Percentiles rank a stretch among this genome's conserved stretches.
Evolutionary conservation across 148 eudicot genomes (phyloP).

Genomic region (Euryodendron excelsum): DNA sequence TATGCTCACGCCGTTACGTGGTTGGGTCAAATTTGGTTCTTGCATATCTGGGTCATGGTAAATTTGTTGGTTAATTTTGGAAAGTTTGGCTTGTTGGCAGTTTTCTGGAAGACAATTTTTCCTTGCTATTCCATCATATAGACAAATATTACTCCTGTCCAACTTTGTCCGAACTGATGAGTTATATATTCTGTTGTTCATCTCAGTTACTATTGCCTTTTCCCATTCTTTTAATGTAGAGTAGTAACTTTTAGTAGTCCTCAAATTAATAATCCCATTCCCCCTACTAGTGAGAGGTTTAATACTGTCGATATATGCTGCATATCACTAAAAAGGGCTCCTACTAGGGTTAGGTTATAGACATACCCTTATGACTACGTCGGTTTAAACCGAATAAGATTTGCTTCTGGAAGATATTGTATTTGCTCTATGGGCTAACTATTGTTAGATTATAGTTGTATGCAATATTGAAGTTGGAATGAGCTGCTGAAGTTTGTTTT

Average conservation of each 20-base stretch:
- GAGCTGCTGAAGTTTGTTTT: constrained; percentile 10
- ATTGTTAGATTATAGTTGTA: neutral
- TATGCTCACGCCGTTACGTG: too few relatives aligned
- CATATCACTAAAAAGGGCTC: neutral
- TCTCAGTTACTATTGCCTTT: too few relatives aligned
- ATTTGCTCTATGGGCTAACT: neutral
- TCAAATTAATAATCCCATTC: neutral
- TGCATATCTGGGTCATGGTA: too few relatives aligned
- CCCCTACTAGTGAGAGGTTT: neutral
- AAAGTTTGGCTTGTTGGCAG: neutral
- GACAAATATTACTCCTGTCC: neutral
- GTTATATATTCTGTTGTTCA: too few relatives aligned
- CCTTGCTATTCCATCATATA: neutral
- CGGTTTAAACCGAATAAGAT: neutral
- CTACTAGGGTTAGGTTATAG: neutral
- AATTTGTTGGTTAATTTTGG: too few relatives aligned
- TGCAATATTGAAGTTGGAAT: constrained; percentile 8
- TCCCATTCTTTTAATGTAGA: too few relatives aligned
- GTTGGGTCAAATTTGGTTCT: too few relatives aligned
- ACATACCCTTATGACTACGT: neutral
- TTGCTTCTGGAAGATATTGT: neutral
- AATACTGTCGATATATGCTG: neutral
- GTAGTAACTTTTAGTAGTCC: too few relatives aligned
- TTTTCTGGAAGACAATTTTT: neutral
- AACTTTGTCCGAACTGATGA: neutral